Percentiles rank a stretch among this genome's conserved stretches.
Conservation (phyloP, 768 basidiomycete genomes). For the Pleurotus djamor region DNA sequence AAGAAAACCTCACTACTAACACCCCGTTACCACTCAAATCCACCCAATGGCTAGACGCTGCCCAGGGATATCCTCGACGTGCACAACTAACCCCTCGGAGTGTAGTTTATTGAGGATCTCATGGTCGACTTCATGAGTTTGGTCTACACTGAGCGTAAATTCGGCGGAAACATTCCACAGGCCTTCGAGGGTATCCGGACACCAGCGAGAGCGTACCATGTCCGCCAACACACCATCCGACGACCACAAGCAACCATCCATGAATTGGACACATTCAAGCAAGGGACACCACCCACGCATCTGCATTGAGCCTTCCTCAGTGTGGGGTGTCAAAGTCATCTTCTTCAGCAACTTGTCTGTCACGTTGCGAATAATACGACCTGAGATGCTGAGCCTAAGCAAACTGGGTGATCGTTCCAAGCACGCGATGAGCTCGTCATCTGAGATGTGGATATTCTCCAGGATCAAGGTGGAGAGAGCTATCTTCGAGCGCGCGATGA, state of each 20-base stretch:
- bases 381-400: neutral
- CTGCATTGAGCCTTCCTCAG: neutral
- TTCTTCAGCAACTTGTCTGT: neutral
- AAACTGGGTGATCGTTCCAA: conserved; percentile 13
- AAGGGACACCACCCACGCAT: neutral
- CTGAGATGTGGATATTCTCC: conserved; percentile 1
- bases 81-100: neutral
- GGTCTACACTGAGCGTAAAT: neutral
- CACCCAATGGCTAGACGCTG: conserved; percentile 2
- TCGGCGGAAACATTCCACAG: neutral
- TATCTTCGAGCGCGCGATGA: conserved; percentile 5
- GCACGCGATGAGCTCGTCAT: conserved; percentile 5
- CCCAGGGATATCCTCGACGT: neutral
- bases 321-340: neutral
- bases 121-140: neutral
- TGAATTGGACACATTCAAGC: conserved; percentile 3
- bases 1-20: neutral
- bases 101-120: neutral
- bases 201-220: conserved; percentile 3
- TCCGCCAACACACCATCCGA: neutral
- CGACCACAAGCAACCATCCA: conserved; percentile 5
- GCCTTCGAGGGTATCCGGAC: neutral
- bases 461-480: conserved; percentile 3
- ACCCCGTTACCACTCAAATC: neutral
- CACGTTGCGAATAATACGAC: neutral